Evolutionary conservation across 768 basidiomycete species (phyloP), one percentile per base, ranked within the genome.

Genomic region (Boletus huronensis): DNA sequence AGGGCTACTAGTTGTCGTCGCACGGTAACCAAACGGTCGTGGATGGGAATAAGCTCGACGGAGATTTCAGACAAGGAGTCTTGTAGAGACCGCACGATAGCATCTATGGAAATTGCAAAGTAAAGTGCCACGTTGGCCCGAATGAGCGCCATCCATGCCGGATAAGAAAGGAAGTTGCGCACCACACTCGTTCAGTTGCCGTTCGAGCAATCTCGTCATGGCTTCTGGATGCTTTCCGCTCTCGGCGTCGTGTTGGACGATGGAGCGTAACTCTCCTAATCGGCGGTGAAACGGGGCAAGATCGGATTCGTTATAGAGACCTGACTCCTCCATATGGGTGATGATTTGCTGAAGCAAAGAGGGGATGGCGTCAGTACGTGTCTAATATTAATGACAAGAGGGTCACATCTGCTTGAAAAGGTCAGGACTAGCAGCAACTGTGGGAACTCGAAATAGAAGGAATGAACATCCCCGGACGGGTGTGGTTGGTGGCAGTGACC

Each of bases 271-370:
- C 58, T 94, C 89, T 25, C 78, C 75, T 48, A 98, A 73, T 54
- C 97, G 85, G 58, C 81, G 79, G 53, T 87, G 83, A 73, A 98
- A 98, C 2, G 97, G 94, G 28, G 80, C 79, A 29, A 98, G 85
- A 74, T 97, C 93, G 23, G 85, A 75, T 66, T 94, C 91, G 61
- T 93, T 98, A 73, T 98, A 98, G 42, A 93, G 87, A 6, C 88
- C 88, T 1, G 92, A 93, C 69, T 99, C 97, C 71, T 94, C 90
- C 88, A 98, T 90, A 68, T 95, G 92, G 67, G 88, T 86, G 44
- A 96, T 80, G 35, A 97, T 88, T 93, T 94, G 89, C 92, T 96
- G 75, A 54, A 62, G 55, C 54, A 62, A 60, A 62, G 64, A 48
- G 41, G 46, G 48, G 43, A 54, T 48, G 45, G 49, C 25, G 53